Evolutionary conservation across 2,329 filamentous ascomycete species (phyloP), one percentile per base, ranked within the genome.

Genomic region (Teratosphaeria zuluensis): DNA sequence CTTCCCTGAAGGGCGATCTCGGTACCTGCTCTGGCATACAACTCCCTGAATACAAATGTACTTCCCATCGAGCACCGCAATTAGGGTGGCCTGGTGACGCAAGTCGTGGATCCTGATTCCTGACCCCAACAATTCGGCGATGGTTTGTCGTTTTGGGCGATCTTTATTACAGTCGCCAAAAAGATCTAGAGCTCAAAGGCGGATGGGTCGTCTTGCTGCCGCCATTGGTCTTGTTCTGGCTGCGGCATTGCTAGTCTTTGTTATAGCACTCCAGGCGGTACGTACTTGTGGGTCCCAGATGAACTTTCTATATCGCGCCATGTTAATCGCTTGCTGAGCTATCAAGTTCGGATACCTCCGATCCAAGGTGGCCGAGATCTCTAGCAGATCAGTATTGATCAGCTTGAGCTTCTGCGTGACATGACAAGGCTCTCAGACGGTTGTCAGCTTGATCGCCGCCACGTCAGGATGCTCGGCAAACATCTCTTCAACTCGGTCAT

Each of bases 361-460:
- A 35, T 9, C 7, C 14, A 6, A 35, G 33, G 33, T 35, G 9
- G 8, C 33, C 14, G 2, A 35, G 33, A 35, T 14, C 33, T 35
- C 33, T 35, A 35, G 33, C 8, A 14, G 33, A 9, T 35, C 14
- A 35, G 33, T 9, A 6, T 35, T 14, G 2, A 35, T 35, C 33
- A 35, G 33, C 9, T 35, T 14, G 33, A 7, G 6, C 33, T 35
- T 14, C 33, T 14, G 33, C 8, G 14, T 28, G 24, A 28, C 24
- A 4, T 28, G 24, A 28, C 24, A 28, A 28, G 24, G 24, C 24
- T 28, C 24, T 28, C 24, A 28, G 6, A 62, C 38, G 12, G 64
- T 65, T n/a, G 60, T 65, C 59, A 65, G 56, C 52, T 65, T 67
- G 54, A 67, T 66, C 4, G 63, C 62, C 30, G 58, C 58, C 9